Percentiles rank a stretch among this genome's conserved stretches.
phyloP scores from a whole-genome alignment of 257 asterid genomes.

The Paraleonurus japonicus region DNA sequence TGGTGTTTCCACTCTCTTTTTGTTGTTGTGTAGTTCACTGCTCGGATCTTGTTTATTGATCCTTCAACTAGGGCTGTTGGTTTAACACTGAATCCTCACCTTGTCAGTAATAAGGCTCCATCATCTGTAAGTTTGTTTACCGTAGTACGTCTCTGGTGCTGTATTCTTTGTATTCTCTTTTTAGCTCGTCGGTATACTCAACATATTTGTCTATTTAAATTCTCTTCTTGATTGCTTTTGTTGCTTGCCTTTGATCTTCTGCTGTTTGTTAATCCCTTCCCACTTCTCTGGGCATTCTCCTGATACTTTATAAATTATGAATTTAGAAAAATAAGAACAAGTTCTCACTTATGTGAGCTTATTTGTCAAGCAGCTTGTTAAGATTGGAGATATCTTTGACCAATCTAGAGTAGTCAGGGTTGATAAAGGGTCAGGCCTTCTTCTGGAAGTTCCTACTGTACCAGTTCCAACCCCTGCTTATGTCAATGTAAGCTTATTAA shows the following conservation, averaged over 20 bases:
- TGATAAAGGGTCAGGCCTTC: slow-evolving; percentile 80
- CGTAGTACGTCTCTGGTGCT: neutral
- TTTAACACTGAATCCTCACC: slow-evolving; percentile 79
- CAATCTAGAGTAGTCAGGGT: slow-evolving; percentile 78
- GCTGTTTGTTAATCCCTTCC: neutral
- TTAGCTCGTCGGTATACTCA: neutral
- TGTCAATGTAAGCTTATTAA: slow-evolving; percentile 66
- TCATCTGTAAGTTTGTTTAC: slow-evolving; percentile 62
- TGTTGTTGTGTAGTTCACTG: slow-evolving; percentile 62
- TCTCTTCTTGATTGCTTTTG: slow-evolving; percentile 7
- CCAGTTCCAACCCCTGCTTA: slow-evolving; percentile 86
- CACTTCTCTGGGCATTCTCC: neutral
- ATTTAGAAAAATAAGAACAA: neutral
- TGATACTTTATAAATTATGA: neutral
- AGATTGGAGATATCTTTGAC: slow-evolving; percentile 82
- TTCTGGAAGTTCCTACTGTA: slow-evolving; percentile 69
- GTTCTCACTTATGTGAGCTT: slow-evolving; percentile 26
- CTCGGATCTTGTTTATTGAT: slow-evolving; percentile 93
- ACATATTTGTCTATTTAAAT: neutral
- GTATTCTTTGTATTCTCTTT: neutral
- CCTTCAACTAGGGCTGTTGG: slow-evolving; percentile 97
- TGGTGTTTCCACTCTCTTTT: slow-evolving; percentile 15
- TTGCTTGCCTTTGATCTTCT: slow-evolving; percentile 11
- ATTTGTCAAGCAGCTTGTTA: slow-evolving; percentile 64
- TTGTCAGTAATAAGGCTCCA: slow-evolving; percentile 76